A percentile compares a stretch with the other conserved stretches of the same genome.
phyloP scores from a whole-genome alignment of 2,329 filamentous ascomycete species.

The Fusarium sp. region DNA sequence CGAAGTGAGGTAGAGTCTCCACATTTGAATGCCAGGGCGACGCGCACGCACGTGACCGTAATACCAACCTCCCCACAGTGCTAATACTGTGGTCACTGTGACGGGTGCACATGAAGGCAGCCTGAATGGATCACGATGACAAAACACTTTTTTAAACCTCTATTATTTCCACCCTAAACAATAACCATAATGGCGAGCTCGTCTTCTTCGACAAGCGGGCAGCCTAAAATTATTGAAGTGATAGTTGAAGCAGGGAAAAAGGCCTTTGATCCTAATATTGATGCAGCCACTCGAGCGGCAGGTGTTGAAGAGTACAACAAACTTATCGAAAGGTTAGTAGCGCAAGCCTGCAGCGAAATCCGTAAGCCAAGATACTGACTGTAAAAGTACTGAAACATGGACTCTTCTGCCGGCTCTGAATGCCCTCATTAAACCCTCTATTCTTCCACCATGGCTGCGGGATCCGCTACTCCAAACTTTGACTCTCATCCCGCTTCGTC shows the following conservation, averaged over 20 bases:
- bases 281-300: conserved; percentile 49
- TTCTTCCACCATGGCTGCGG: conserved; percentile 71
- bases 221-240: conserved; percentile 49
- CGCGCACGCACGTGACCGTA: conserved; percentile 45
- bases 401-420: conserved; percentile 72
- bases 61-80: conserved; percentile 18
- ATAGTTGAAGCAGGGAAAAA: conserved; percentile 57
- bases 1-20: conserved; percentile 14
- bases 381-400: conserved; percentile 55
- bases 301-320: conserved; percentile 57
- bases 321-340: conserved; percentile 62
- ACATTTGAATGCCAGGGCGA: conserved; percentile 12
- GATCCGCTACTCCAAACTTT: conserved; percentile 67
- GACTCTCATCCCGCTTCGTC: conserved; percentile 70
- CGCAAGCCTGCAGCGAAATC: not conserved
- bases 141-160: conserved; percentile 38
- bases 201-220: conserved; percentile 26
- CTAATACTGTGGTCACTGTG: conserved; percentile 36
- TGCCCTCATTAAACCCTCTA: conserved; percentile 70
- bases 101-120: conserved; percentile 38
- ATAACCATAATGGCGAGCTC: conserved; percentile 44
- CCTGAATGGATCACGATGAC: conserved; percentile 25
- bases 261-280: conserved; percentile 61
- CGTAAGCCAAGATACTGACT: conserved; percentile 9
- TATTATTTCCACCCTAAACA: conserved; percentile 6